Conservation (phyloP, 257 asterid genomes). For the Salvia rosmarinus region DNA sequence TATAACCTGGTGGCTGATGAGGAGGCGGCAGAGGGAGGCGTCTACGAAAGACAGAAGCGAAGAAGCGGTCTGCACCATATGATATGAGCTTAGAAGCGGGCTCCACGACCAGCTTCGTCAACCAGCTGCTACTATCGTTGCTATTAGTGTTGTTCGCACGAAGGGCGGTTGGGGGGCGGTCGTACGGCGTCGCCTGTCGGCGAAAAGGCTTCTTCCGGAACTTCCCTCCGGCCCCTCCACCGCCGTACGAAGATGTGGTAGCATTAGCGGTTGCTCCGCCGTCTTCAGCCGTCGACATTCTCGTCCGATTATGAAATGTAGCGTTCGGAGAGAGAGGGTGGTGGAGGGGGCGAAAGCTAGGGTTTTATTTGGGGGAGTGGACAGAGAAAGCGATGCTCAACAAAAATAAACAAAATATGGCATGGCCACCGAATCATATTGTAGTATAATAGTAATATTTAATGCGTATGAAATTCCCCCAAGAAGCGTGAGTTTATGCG, state of each 20-base stretch:
- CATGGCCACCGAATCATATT: conserved; percentile 19
- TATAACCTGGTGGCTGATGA: conserved; percentile 57
- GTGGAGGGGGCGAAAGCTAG: conserved; percentile 41
- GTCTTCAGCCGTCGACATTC: conserved; percentile 76
- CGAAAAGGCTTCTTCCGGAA: conserved; percentile 63
- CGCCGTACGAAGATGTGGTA: conserved; percentile 48
- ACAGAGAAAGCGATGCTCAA: conserved; percentile 31
- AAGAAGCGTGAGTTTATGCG: conserved; percentile 7
- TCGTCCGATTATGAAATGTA: conserved; percentile 34
- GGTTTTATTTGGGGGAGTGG: conserved; percentile 34
- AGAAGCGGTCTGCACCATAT: conserved; percentile 68
- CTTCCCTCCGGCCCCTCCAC: conserved; percentile 90
- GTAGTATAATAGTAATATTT: not conserved
- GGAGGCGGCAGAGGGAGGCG: conserved; percentile 58
- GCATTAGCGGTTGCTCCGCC: conserved; percentile 50
- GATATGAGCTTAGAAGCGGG: conserved; percentile 81
- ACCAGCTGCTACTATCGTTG: conserved; percentile 55
- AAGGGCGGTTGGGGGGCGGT: conserved; percentile 57
- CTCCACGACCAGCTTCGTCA: conserved; percentile 73
- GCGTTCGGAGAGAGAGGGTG: conserved; percentile 29
- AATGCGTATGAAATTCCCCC: not conserved
- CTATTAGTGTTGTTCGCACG: conserved; percentile 36
- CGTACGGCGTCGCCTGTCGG: conserved; percentile 74
- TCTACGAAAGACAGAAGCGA: conserved; percentile 59
- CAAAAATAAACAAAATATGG: not conserved